A percentile compares a stretch with the other conserved stretches of the same genome.
Conservation (phyloP, 345 rosid genomes). For the Mangifera indica region DNA sequence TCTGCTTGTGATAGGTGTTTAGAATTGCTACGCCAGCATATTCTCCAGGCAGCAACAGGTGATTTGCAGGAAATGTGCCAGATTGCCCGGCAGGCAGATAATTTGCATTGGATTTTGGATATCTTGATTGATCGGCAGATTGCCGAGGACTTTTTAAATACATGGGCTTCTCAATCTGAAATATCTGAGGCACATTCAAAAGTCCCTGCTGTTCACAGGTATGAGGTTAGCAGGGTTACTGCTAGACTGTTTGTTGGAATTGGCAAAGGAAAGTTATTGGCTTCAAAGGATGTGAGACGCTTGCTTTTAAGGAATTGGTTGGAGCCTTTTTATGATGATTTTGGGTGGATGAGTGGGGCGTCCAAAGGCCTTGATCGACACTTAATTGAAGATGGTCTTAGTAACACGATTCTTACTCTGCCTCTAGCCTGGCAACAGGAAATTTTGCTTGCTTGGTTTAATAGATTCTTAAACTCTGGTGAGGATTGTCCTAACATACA, state of each 20-base stretch:
- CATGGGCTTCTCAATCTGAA: slow-evolving; percentile 91
- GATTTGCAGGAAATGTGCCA: slow-evolving; percentile 61
- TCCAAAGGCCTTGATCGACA: slow-evolving; percentile 89
- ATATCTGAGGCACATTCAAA: slow-evolving; percentile 65
- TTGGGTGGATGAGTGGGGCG: slow-evolving; percentile 98
- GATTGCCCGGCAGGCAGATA: slow-evolving; percentile 92
- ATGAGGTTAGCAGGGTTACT: slow-evolving; percentile 83
- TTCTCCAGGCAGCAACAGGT: slow-evolving; percentile 66
- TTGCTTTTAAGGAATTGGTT: slow-evolving; percentile 83
- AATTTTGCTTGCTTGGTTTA: slow-evolving; percentile 85
- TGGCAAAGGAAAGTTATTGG: slow-evolving; percentile 89
- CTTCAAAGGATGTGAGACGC: slow-evolving; percentile 78
- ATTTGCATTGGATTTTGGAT: slow-evolving; percentile 92
- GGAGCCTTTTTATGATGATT: slow-evolving; percentile 91
- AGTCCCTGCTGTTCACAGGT: slow-evolving; percentile 79
- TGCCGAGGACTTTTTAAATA: slow-evolving; percentile 79
- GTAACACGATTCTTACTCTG: slow-evolving; percentile 89
- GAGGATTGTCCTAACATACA: slow-evolving; percentile 98
- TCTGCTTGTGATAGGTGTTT: slow-evolving; percentile 81
- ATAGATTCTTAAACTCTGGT: slow-evolving; percentile 79
- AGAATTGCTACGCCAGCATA: slow-evolving; percentile 58
- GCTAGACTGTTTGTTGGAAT: slow-evolving; percentile 91
- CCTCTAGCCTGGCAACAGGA: slow-evolving; percentile 94
- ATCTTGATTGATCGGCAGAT: slow-evolving; percentile 89
- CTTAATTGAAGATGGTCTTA: slow-evolving; percentile 88